Evolutionary conservation across 192 early-diverging fungal species (phyloP).

Genomic region (Entomortierella parvispora): DNA sequence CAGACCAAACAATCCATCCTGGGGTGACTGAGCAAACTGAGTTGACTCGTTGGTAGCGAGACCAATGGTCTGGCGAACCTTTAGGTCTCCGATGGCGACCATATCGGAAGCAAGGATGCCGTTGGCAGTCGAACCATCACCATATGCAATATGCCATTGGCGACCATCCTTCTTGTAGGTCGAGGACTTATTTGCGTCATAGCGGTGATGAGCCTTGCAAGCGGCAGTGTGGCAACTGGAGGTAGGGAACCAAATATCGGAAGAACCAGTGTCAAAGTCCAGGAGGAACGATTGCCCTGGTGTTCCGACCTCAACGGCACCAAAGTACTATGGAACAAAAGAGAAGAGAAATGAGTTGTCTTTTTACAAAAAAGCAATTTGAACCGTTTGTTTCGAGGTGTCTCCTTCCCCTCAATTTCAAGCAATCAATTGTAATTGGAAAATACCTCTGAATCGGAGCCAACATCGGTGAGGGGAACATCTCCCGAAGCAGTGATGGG

Average conservation of each 20-base stretch:
- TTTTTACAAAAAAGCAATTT: too few relatives aligned
- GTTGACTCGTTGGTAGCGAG: slow-evolving; percentile 63
- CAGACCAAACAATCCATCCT: slow-evolving; percentile 70
- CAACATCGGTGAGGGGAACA: too few relatives aligned
- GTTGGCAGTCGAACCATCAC: slow-evolving; percentile 61
- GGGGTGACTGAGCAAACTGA: slow-evolving; percentile 57
- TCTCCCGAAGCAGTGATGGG: too few relatives aligned
- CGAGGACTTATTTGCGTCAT: slow-evolving; percentile 59
- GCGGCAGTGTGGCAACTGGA: slow-evolving; percentile 46
- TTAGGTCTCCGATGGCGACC: slow-evolving; percentile 65
- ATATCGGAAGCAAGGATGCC: slow-evolving; percentile 57
- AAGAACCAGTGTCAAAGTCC: slow-evolving; percentile 69
- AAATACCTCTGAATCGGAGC: too few relatives aligned
- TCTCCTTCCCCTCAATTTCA: too few relatives aligned
- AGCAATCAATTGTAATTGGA: too few relatives aligned
- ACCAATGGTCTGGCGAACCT: slow-evolving; percentile 65
- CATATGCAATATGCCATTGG: slow-evolving; percentile 65
- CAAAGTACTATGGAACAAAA: slow-evolving; percentile 58
- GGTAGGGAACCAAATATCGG: slow-evolving; percentile 66
- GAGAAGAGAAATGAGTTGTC: too few relatives aligned
- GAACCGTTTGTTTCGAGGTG: too few relatives aligned
- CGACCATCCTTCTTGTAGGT: slow-evolving; percentile 64
- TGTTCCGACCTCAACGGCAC: slow-evolving; percentile 61
- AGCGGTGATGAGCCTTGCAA: slow-evolving; percentile 57
- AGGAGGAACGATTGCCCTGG: slow-evolving; percentile 69